Conservation (phyloP, 2,329 filamentous ascomycete species). For the Chalaropsis thielavioides region DNA sequence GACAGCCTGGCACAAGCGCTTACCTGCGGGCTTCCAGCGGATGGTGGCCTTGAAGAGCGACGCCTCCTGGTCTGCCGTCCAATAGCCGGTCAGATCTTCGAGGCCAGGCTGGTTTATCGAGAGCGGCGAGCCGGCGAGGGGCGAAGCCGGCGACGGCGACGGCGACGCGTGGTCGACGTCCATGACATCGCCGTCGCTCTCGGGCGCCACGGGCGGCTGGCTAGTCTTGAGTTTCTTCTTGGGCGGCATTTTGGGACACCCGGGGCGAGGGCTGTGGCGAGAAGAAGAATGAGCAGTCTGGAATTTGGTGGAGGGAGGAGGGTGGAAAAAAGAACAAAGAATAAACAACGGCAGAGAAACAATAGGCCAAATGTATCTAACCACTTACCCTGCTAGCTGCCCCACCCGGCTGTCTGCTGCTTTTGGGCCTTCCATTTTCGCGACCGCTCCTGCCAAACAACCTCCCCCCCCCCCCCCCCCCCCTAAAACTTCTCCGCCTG, state of each 20-base stretch:
- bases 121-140: conserved; percentile 6
- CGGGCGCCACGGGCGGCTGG: conserved; percentile 32
- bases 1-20: conserved; percentile 15
- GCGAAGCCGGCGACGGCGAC: conserved; percentile 6
- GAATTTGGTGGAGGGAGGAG: neutral
- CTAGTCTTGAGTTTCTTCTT: conserved; percentile 50
- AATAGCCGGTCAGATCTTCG: conserved; percentile 45
- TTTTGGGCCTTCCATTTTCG: neutral
- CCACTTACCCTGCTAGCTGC: neutral
- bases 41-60: conserved; percentile 88
- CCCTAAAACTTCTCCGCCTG: neutral
- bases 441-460: neutral
- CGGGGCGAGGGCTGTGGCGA: neutral
- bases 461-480: neutral
- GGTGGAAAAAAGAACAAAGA: too few relatives aligned
- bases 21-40: conserved; percentile 89
- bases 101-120: conserved; percentile 13
- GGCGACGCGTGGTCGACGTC: conserved; percentile 39
- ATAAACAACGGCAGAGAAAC: neutral
- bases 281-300: neutral
- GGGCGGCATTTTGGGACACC: conserved; percentile 42
- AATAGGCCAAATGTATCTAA: conserved; percentile 4
- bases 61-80: conserved; percentile 92
- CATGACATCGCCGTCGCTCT: conserved; percentile 48
- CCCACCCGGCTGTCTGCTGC: neutral